phyloP scores from a whole-genome alignment of 164 flowering plant species.

The Liquidambar formosana region DNA sequence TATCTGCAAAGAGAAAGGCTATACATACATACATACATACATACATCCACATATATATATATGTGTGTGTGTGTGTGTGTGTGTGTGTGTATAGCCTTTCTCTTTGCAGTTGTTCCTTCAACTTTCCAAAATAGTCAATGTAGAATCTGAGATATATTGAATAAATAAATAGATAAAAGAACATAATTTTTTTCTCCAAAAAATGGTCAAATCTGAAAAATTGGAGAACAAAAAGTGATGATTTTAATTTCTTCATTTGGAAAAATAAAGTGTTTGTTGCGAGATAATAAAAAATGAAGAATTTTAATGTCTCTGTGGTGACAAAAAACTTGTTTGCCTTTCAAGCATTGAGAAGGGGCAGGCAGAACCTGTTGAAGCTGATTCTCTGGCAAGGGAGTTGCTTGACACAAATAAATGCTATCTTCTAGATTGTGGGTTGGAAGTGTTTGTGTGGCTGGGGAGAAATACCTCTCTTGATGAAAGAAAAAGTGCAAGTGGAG shows the following conservation, averaged over 20 bases:
- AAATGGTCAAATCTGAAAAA: neutral
- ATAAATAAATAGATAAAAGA: too few species aligned
- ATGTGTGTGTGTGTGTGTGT: too few species aligned
- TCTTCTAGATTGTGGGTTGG: slow-evolving; percentile 84
- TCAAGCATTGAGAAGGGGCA: slow-evolving; percentile 79
- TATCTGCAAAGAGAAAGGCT: too few species aligned
- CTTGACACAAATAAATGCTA: slow-evolving; percentile 83
- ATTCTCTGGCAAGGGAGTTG: slow-evolving; percentile 70
- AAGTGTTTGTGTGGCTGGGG: slow-evolving; percentile 96
- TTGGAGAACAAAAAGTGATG: neutral
- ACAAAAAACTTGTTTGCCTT: slow-evolving; percentile 16
- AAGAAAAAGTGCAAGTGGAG: slow-evolving; percentile 80
- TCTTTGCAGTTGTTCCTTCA: neutral
- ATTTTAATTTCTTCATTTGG: neutral
- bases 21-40: neutral
- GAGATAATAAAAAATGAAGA: neutral
- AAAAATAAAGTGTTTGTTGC: neutral
- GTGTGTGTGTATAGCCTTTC: too few species aligned
- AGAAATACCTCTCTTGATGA: slow-evolving; percentile 91
- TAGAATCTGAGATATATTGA: too few species aligned
- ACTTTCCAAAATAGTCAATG: neutral
- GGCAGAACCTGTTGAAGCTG: slow-evolving; percentile 55
- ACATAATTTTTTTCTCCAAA: neutral
- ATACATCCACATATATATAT: neutral
- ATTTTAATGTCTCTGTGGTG: slow-evolving; percentile 1